Percentiles rank a stretch among this genome's conserved stretches.
phyloP scores from a whole-genome alignment of 371 early-diverging fungal species.

The Basidiobolus meristosporus region DNA sequence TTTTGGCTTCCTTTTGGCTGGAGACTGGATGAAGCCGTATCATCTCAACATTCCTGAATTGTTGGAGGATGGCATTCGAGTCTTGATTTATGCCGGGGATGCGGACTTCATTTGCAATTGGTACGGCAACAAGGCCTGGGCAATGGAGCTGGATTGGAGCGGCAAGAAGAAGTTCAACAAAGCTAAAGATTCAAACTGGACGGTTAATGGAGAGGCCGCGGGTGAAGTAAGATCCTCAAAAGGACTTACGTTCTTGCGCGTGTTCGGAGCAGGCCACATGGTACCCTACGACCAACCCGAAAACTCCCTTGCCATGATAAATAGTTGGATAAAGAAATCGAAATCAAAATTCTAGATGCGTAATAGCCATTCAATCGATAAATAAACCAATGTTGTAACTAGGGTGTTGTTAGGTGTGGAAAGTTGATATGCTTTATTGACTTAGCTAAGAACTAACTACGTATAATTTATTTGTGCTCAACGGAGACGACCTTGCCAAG shows the following conservation, averaged over 20 bases:
- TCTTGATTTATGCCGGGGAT: conserved; percentile 82
- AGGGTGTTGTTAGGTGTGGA: too few species aligned
- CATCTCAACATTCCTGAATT: conserved; percentile 48
- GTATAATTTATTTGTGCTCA: too few species aligned
- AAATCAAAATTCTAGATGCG: background rate
- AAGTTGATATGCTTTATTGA: too few species aligned
- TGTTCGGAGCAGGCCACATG: conserved; percentile 85
- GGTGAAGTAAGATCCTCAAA: conserved; percentile 54
- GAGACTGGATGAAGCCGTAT: conserved; percentile 75
- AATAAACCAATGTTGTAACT: too few species aligned
- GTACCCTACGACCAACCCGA: conserved; percentile 45
- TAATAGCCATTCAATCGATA: background rate
- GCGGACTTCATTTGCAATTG: conserved; percentile 79
- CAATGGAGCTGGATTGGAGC: conserved; percentile 58
- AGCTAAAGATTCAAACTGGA: conserved; percentile 38
- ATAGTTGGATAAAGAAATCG: conserved; percentile 21
- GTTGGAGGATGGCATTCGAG: conserved; percentile 55
- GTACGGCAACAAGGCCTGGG: conserved; percentile 90
- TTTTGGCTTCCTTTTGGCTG: conserved; percentile 54
- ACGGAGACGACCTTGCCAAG: too few species aligned
- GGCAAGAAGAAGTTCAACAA: conserved; percentile 41
- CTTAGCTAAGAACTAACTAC: too few species aligned
- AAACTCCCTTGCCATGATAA: conserved; percentile 27
- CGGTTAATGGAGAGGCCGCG: conserved; percentile 20
- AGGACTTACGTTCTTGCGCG: conserved; percentile 60